phyloP scores from a whole-genome alignment of 148 eudicot genomes.

The Rhododendron kiyosumense region DNA sequence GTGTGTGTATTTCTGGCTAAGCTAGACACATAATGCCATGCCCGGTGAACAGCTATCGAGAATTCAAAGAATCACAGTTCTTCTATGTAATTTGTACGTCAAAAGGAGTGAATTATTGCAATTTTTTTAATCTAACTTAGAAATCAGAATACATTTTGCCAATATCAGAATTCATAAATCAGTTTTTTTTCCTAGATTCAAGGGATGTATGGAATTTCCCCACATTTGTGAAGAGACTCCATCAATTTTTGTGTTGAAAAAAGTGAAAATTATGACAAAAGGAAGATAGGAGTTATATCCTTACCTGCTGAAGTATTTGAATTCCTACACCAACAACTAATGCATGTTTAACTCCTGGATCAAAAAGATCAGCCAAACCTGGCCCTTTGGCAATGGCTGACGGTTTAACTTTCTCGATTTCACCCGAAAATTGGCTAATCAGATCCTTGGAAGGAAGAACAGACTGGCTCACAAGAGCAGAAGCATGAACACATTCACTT shows the following conservation, averaged over 20 bases:
- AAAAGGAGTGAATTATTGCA: neutral
- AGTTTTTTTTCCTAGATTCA: neutral
- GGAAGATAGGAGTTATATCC: neutral
- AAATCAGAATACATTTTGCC: neutral
- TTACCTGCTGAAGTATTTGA: slow-evolving; percentile 80
- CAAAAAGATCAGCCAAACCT: slow-evolving; percentile 61
- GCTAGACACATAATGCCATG: neutral
- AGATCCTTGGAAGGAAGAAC: slow-evolving; percentile 44
- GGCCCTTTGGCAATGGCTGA: slow-evolving; percentile 42
- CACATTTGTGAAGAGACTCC: neutral
- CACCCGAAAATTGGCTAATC: slow-evolving; percentile 38
- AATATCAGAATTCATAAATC: neutral
- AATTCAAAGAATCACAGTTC: neutral
- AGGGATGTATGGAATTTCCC: neutral
- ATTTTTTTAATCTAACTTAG: neutral
- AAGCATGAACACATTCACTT: slow-evolving; percentile 61
- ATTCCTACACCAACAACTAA: slow-evolving; percentile 66
- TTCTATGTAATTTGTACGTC: neutral
- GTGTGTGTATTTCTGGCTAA: neutral
- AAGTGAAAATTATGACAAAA: neutral
- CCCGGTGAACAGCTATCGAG: neutral
- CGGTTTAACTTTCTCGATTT: slow-evolving; percentile 29
- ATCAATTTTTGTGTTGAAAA: neutral
- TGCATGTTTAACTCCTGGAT: slow-evolving; percentile 77
- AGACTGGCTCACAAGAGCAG: slow-evolving; percentile 84